phyloP scores from a whole-genome alignment of 306 rosid genomes.

The Corylus heterophylla region DNA sequence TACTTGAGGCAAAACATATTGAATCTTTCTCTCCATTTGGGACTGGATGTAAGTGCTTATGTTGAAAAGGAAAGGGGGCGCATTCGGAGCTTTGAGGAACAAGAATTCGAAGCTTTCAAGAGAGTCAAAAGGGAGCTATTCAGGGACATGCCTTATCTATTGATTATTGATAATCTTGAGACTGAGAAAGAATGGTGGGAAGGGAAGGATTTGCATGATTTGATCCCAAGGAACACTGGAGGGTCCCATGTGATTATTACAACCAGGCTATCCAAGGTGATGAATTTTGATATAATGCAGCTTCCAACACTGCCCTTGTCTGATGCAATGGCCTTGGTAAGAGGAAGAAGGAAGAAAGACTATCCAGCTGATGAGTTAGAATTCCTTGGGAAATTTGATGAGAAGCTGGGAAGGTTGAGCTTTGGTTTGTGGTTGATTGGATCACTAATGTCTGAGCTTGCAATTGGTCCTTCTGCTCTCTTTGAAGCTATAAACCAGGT shows the following conservation, averaged over 20 bases:
- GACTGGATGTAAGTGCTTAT: conserved; percentile 82
- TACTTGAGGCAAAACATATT: conserved; percentile 73
- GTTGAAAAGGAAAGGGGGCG: conserved; percentile 71
- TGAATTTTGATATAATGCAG: conserved; percentile 63
- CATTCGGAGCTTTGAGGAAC: conserved; percentile 84
- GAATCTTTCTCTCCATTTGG: conserved; percentile 64
- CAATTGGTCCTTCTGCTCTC: conserved; percentile 58
- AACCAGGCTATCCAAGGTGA: conserved; percentile 57
- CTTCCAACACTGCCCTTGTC: conserved; percentile 57
- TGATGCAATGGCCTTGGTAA: conserved; percentile 71
- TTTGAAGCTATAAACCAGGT: conserved; percentile 64
- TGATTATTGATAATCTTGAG: conserved; percentile 86
- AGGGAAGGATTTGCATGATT: conserved; percentile 70
- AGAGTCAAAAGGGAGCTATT: conserved; percentile 80
- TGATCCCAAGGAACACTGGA: conserved; percentile 77
- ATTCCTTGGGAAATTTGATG: conserved; percentile 52
- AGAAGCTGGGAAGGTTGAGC: conserved; percentile 71
- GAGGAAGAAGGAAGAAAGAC: conserved; percentile 72
- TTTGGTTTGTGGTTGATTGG: conserved; percentile 74
- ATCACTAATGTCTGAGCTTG: conserved; percentile 69
- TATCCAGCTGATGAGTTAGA: conserved; percentile 61
- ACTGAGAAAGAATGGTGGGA: conserved; percentile 87
- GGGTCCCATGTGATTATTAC: conserved; percentile 84
- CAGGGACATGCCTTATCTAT: conserved; percentile 74
- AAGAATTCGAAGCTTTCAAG: conserved; percentile 83